Conservation (phyloP, 371 early-diverging fungal species). For the Rhizomucor pusillus region DNA sequence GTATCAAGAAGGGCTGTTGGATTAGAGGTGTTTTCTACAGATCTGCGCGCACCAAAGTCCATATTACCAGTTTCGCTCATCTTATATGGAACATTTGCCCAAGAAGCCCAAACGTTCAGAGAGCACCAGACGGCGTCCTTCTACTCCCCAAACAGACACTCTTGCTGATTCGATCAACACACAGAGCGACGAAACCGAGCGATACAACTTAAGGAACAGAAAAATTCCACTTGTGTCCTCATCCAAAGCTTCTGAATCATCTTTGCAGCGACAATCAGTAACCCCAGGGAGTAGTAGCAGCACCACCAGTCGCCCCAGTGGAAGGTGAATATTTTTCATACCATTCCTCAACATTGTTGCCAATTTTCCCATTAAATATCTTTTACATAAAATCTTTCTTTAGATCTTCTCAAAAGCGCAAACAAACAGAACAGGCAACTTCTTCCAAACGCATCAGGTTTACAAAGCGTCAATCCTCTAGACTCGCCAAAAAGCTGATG, state of each 20-base stretch:
- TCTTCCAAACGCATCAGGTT: slow-evolving; percentile 6
- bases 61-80: slow-evolving; percentile 1
- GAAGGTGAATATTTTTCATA: too few species aligned
- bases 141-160: slow-evolving; percentile 12
- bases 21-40: not conserved
- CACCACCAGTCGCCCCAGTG: too few species aligned
- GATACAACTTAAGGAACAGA: too few species aligned
- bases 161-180: slow-evolving; percentile 5
- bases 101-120: slow-evolving; percentile 18
- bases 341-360: too few species aligned
- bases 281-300: too few species aligned
- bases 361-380: too few species aligned
- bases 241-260: too few species aligned
- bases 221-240: too few species aligned
- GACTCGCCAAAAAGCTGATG: not conserved
- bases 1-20: not conserved
- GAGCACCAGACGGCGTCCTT: slow-evolving; percentile 15
- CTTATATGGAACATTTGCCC: slow-evolving; percentile 19
- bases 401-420: slow-evolving; percentile 4
- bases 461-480: not conserved
- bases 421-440: slow-evolving; percentile 7
- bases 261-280: too few species aligned
- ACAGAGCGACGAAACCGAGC: slow-evolving; percentile 2
- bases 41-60: not conserved
- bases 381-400: slow-evolving; percentile 2